Percentiles rank a stretch among this genome's conserved stretches.
Evolutionary conservation across 1,139 yeast genomes (phyloP).

Genomic region (Taphrina deformans): DNA sequence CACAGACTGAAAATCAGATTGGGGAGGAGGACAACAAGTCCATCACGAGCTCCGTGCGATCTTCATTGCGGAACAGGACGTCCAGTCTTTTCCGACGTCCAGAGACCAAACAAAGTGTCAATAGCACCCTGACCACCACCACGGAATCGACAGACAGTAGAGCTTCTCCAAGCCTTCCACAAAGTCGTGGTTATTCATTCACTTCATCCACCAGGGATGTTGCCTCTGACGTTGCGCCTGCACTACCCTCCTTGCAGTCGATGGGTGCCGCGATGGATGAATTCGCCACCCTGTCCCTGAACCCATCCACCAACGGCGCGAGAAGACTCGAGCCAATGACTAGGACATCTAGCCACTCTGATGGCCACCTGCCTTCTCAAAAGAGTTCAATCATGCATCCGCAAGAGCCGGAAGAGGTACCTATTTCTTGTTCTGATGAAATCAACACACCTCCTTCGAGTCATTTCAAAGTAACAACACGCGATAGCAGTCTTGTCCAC

Average conservation of each 20-base stretch:
- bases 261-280: not conserved
- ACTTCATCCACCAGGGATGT: not conserved
- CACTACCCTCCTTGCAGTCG: not conserved
- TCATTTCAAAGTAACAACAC: not conserved
- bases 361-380: not conserved
- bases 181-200: not conserved
- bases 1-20: not conserved
- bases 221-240: not conserved
- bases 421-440: not conserved
- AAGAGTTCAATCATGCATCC: not conserved
- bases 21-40: not conserved
- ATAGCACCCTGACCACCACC: not conserved
- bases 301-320: not conserved
- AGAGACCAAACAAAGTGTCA: not conserved
- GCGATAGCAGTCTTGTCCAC: not conserved
- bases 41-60: not conserved
- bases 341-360: not conserved
- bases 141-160: not conserved
- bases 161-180: not conserved
- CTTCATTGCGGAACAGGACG: not conserved
- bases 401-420: not conserved
- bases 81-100: constrained; percentile 3
- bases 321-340: not conserved
- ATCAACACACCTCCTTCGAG: not conserved
- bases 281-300: not conserved